Percentiles rank a stretch among this genome's conserved stretches.
These are phyloP conservation scores for Danielia oregonensis DNA, from an alignment of 805 yeast species.

Conservation along the genomic window DNA sequence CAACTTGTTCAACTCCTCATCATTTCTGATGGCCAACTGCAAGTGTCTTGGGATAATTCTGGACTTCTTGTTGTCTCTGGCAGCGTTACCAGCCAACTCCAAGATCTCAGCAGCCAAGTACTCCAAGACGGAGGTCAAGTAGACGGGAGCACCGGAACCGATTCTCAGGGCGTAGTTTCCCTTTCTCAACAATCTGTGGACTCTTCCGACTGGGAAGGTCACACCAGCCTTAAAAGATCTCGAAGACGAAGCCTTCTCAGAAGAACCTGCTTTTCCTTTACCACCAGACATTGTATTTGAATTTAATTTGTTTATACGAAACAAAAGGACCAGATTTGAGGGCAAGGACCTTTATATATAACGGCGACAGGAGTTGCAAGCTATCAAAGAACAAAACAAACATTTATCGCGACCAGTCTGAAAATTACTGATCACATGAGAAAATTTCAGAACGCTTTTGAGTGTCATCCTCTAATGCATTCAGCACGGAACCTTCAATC, in stretches of 20 bases:
- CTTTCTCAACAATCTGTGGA: constrained; percentile 92
- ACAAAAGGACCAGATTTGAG: background rate
- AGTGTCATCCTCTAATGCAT: too few species aligned
- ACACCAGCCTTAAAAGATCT: constrained; percentile 99
- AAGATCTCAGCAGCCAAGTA: constrained; percentile 97
- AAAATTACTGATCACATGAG: too few species aligned
- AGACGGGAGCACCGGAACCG: constrained; percentile 99
- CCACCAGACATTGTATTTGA: constrained; percentile 68
- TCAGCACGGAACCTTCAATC: too few species aligned
- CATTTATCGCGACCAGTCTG: too few species aligned
- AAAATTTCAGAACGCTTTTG: too few species aligned
- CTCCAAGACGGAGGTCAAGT: constrained; percentile 94
- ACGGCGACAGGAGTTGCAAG: too few species aligned
- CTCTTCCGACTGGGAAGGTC: constrained; percentile 99
- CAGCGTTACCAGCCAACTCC: constrained; percentile 98
- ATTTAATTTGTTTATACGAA: constrained; percentile 6
- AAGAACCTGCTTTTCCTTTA: constrained; percentile 88
- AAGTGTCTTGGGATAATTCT: constrained; percentile 30
- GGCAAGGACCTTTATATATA: too few species aligned
- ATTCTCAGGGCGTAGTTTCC: constrained; percentile 98
- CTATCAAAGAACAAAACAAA: too few species aligned
- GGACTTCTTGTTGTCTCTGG: constrained; percentile 60
- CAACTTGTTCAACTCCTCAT: constrained; percentile 95
- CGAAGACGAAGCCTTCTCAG: constrained; percentile 91
- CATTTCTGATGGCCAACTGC: constrained; percentile 50